Base-by-base conservation (phyloP, 176 grass and related monocot genomes). In the Lolium rigidum region DNA sequence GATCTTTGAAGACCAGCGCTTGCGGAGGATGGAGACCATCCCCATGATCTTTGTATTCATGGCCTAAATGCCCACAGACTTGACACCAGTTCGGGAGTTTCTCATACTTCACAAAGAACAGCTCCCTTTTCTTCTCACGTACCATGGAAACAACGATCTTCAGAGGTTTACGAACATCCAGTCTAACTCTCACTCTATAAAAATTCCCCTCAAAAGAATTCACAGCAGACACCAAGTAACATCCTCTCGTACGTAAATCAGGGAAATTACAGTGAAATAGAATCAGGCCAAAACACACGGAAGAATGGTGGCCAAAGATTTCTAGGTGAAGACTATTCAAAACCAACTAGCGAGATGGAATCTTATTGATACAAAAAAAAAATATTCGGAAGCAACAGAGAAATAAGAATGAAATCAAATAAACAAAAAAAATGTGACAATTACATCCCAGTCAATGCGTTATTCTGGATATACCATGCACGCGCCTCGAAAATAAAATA, bases 391-490 rank as follows among this genome's bases (percentile, higher is more conserved):
- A 67, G 9, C 17, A n/a, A 9, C 26, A 28, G 8, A 20, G 14
- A 74, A 79, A 58, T 9, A 80, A 80, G 17, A 37, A 71, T 62
- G 22, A 84, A 84, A 50, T 52, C 25, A 44, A 43, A 35, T 76
- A 57, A 21, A 20, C 0, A 60, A 51, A 60, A 41, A 68, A 16
- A 43, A 15, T 25, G 28, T 69, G 38, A 77, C 18, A 61, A 14
- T 80, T 85, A 76, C 83, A 82, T 54, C 62, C 22, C 54, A 44
- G 5, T 15, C 15, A 70, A 77, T 63, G 46, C 21, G 1, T 66
- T 18, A 50, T 81, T 38, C 50, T 52, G 70, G 43, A 46, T 69
- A 70, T 62, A 70, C 61, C 60, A 82, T 55, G 63, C 24, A 54
- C 6, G 4, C 16, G 5, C 28, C n/a, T 70, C 70, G 2, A 41